A percentile compares a stretch with the other conserved stretches of the same genome.
These are phyloP conservation scores for Ligustrum vulgare DNA, from an alignment of 257 asterid genomes.

Conservation along the genomic window DNA sequence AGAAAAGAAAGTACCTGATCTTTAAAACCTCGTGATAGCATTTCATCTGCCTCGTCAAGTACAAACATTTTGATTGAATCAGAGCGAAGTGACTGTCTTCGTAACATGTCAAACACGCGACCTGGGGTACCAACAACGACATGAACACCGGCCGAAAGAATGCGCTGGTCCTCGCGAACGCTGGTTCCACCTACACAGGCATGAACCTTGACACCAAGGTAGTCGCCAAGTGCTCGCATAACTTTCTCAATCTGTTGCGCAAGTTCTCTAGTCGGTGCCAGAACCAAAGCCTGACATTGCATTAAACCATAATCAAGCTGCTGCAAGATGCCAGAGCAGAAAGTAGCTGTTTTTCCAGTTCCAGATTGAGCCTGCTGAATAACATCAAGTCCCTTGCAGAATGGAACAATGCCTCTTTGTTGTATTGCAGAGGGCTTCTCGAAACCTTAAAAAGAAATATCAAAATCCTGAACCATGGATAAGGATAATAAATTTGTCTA, in stretches of 20 bases:
- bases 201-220: constrained; percentile 85
- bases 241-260: constrained; percentile 87
- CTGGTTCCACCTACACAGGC: constrained; percentile 92
- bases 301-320: constrained; percentile 66
- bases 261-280: constrained; percentile 82
- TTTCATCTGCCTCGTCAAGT: constrained; percentile 87
- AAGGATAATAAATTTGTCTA: no score
- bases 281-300: constrained; percentile 75
- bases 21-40: constrained; percentile 85
- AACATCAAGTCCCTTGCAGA: constrained; percentile 78
- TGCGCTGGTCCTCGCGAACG: constrained; percentile 83
- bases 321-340: constrained; percentile 82
- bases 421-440: constrained; percentile 95
- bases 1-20: constrained; percentile 57
- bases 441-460: constrained; percentile 47
- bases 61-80: constrained; percentile 75
- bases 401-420: constrained; percentile 87
- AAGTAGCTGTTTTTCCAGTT: constrained; percentile 82
- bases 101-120: constrained; percentile 79
- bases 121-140: constrained; percentile 93
- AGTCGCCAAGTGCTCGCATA: constrained; percentile 88
- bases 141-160: constrained; percentile 75
- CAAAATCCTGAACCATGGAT: background rate
- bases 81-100: constrained; percentile 69
- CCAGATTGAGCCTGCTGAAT: constrained; percentile 92